Percentiles rank a stretch among this genome's conserved stretches.
These are phyloP conservation scores for Dissoconium aciculare DNA, from an alignment of 2,329 filamentous ascomycete genomes.

Conservation along the genomic window DNA sequence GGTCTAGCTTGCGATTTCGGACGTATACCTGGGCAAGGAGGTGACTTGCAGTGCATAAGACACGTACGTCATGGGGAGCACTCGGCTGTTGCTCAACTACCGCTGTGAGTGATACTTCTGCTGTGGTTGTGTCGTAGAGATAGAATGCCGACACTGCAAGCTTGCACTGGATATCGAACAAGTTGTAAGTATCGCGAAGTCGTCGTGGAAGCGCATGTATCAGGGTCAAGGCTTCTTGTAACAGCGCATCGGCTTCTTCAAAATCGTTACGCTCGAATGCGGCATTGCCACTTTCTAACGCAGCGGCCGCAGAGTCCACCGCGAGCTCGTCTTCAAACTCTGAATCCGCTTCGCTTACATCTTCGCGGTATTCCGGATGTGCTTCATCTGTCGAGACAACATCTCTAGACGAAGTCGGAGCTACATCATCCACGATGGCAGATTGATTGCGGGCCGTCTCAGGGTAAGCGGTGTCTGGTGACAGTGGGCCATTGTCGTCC, in stretches of 20 bases:
- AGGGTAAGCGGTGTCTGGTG: neutral
- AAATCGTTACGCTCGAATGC: slow-evolving; percentile 16
- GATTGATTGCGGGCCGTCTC: slow-evolving; percentile 1
- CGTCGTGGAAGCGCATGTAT: slow-evolving; percentile 13
- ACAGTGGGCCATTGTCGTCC: neutral
- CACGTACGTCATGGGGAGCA: slow-evolving; percentile 3
- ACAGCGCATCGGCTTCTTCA: slow-evolving; percentile 16
- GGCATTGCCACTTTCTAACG: slow-evolving; percentile 14
- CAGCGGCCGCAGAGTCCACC: slow-evolving; percentile 17
- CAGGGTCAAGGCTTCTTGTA: slow-evolving; percentile 18
- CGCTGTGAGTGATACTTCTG: slow-evolving; percentile 13
- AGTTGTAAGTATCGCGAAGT: slow-evolving; percentile 15
- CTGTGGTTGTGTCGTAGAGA: slow-evolving; percentile 11
- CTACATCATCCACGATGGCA: slow-evolving; percentile 3
- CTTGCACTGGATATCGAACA: slow-evolving; percentile 18
- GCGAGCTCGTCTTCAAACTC: slow-evolving; percentile 17
- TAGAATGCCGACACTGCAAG: slow-evolving; percentile 19
- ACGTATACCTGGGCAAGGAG: slow-evolving; percentile 6
- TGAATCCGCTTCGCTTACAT: slow-evolving; percentile 1
- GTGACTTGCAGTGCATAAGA: slow-evolving; percentile 8
- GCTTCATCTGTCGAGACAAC: neutral
- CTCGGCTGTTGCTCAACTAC: slow-evolving; percentile 3
- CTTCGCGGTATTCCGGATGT: neutral
- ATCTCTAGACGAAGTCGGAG: neutral
- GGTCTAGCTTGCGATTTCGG: slow-evolving; percentile 6